These are phyloP conservation scores for Candida ulmi DNA, from an alignment of 805 yeast genomes.

Conservation along the genomic window DNA sequence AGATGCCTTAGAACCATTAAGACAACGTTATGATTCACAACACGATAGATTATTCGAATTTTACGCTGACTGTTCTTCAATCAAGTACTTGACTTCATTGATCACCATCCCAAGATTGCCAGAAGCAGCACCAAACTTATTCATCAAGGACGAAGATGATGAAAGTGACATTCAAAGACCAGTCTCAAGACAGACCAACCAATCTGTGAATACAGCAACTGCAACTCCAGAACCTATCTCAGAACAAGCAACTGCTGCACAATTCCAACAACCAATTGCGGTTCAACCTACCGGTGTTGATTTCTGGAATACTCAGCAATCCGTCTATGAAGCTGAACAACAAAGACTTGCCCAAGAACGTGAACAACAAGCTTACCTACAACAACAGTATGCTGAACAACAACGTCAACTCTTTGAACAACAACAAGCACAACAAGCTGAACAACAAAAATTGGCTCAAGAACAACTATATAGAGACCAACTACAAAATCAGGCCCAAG, in stretches of 20 bases:
- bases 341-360: conserved; percentile 54
- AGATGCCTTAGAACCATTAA: conserved; percentile 71
- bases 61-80: conserved; percentile 83
- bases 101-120: conserved; percentile 65
- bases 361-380: conserved; percentile 58
- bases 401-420: conserved; percentile 67
- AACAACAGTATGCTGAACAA: conserved; percentile 60
- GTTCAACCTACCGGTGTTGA: conserved; percentile 53
- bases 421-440: conserved; percentile 66
- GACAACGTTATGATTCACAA: conserved; percentile 56
- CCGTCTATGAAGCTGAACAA: conserved; percentile 53
- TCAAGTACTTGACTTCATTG: conserved; percentile 73
- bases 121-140: conserved; percentile 29
- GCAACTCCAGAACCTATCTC: conserved; percentile 38
- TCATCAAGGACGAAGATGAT: conserved; percentile 21
- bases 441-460: conserved; percentile 64
- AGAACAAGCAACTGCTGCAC: conserved; percentile 36
- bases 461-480: conserved; percentile 65
- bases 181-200: conserved; percentile 16
- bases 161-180: conserved; percentile 15
- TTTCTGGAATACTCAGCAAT: conserved; percentile 42
- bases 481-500: conserved; percentile 67
- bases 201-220: conserved; percentile 8
- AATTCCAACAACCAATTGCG: conserved; percentile 33
- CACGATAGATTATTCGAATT: conserved; percentile 69